Conservation (phyloP, 495 filamentous ascomycete species). For the Aspergillus baeticus region DNA sequence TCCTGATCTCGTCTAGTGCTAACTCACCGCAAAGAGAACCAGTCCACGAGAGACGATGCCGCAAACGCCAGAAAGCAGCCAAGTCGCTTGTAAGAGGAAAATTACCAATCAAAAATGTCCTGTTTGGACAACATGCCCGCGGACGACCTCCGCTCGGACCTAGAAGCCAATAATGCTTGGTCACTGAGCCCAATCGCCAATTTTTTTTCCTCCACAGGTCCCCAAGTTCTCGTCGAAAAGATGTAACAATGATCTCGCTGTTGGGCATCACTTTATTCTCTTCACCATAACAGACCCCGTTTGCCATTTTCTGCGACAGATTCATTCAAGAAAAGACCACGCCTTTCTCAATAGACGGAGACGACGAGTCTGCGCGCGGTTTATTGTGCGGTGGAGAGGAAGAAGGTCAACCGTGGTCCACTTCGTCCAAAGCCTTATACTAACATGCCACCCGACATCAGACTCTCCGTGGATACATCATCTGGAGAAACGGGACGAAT, state of each 20-base stretch:
- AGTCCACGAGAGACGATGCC: not conserved
- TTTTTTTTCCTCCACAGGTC: not conserved
- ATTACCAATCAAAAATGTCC: slow-evolving; percentile 12
- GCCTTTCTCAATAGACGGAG: not conserved
- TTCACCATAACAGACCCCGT: not conserved
- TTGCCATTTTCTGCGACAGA: not conserved
- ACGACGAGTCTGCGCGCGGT: not conserved
- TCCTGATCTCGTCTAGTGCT: slow-evolving; percentile 21
- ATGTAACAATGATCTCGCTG: not conserved
- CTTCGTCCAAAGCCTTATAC: slow-evolving; percentile 13
- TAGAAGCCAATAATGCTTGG: slow-evolving; percentile 8
- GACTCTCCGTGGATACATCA: not conserved
- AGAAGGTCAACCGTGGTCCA: slow-evolving; percentile 22
- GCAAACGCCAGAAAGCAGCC: slow-evolving; percentile 3
- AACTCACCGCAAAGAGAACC: not conserved
- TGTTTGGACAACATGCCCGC: slow-evolving; percentile 6
- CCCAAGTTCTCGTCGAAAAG: not conserved
- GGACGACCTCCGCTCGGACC: slow-evolving; percentile 5
- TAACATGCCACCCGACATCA: slow-evolving; percentile 21
- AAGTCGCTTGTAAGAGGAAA: not conserved
- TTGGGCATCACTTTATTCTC: not conserved
- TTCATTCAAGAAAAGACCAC: not conserved
- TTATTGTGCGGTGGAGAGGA: slow-evolving; percentile 10
- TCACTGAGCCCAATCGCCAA: not conserved
- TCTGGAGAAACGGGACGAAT: slow-evolving; percentile 2